A percentile compares a stretch with the other conserved stretches of the same genome.
phyloP scores from a whole-genome alignment of 2,329 filamentous ascomycete genomes.

The Gnomoniopsis sp. region DNA sequence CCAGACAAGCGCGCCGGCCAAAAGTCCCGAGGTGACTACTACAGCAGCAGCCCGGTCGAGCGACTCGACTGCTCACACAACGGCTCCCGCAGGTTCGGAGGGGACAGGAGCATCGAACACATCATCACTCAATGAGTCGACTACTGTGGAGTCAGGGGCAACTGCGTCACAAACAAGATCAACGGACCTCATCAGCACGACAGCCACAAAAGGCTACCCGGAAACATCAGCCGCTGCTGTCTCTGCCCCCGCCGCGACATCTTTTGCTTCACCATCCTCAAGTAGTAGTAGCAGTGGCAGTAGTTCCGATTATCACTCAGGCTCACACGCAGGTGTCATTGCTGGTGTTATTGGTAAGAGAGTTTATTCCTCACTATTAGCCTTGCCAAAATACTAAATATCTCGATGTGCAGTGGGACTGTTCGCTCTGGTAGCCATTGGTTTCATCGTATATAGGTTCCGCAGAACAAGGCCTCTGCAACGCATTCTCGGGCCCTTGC shows the following conservation, averaged over 20 bases:
- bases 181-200: background rate
- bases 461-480: background rate
- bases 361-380: background rate
- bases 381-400: background rate
- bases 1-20: background rate
- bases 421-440: background rate
- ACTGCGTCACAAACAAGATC: background rate
- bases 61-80: background rate
- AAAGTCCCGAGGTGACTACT: background rate
- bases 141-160: background rate
- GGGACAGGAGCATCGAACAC: background rate
- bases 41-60: background rate
- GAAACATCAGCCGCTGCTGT: background rate
- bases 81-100: background rate
- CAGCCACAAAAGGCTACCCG: background rate
- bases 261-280: background rate
- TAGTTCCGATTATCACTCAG: background rate
- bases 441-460: constrained; percentile 2
- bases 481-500: background rate
- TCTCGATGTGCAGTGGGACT: background rate
- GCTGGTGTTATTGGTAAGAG: constrained; percentile 2
- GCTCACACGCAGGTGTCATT: background rate
- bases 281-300: background rate
- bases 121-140: background rate
- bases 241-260: background rate